Percentiles rank a stretch among this genome's conserved stretches.
phyloP scores from a whole-genome alignment of 306 rosid species.

The Bauhinia variegata region DNA sequence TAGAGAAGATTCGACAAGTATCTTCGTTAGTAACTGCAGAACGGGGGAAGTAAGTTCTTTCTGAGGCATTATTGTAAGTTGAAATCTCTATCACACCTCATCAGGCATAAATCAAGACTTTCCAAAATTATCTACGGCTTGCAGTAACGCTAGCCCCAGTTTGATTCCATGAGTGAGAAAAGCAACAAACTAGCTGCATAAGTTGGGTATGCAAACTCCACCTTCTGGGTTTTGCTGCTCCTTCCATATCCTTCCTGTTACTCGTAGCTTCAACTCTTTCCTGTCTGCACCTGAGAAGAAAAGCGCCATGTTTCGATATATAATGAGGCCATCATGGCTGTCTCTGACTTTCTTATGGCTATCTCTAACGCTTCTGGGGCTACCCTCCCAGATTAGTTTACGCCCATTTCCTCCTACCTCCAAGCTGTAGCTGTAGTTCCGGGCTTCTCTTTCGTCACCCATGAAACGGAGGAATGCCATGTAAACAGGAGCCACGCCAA shows the following conservation, averaged over 20 bases:
- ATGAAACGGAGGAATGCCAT: conserved; percentile 82
- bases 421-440: conserved; percentile 71
- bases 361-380: conserved; percentile 71
- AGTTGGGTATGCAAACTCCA: conserved; percentile 60
- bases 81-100: conserved; percentile 32
- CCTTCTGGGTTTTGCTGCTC: conserved; percentile 72
- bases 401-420: conserved; percentile 81
- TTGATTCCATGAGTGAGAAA: conserved; percentile 12
- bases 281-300: conserved; percentile 80
- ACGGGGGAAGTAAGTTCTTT: conserved; percentile 1
- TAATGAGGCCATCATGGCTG: conserved; percentile 76
- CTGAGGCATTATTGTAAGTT: conserved; percentile 13
- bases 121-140: conserved; percentile 39
- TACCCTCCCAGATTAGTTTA: conserved; percentile 70
- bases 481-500: conserved; percentile 75
- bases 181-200: conserved; percentile 44
- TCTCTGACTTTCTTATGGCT: conserved; percentile 76
- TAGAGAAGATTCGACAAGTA: conserved; percentile 12
- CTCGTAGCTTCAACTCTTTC: conserved; percentile 77
- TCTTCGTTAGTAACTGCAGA: conserved; percentile 34
- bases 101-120: conserved; percentile 5
- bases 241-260: conserved; percentile 80
- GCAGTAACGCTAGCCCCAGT: conserved; percentile 26
- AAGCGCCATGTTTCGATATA: conserved; percentile 76
- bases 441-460: conserved; percentile 73